Conservation (phyloP, 2,329 filamentous ascomycete genomes). For the Chaetomium strumarium region DNA sequence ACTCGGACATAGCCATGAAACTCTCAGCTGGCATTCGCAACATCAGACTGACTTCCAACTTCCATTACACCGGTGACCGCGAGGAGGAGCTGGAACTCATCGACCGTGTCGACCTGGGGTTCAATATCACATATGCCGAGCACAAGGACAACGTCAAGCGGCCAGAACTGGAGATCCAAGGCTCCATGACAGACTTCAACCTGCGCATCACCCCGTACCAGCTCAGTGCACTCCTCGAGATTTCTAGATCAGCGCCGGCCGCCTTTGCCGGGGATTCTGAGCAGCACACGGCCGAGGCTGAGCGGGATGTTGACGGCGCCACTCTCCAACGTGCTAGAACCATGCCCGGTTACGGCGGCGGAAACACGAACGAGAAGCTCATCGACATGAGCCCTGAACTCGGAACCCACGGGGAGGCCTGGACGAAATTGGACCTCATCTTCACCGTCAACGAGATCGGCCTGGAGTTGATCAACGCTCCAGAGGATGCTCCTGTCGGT, state of each 20-base stretch:
- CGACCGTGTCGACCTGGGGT: constrained; percentile 90
- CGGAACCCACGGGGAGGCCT: constrained; percentile 61
- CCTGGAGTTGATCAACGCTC: constrained; percentile 76
- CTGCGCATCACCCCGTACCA: constrained; percentile 85
- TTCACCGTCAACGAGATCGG: constrained; percentile 87
- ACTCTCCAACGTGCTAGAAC: constrained; percentile 46
- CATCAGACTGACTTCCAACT: constrained; percentile 81
- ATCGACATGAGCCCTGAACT: constrained; percentile 65
- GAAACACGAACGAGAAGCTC: constrained; percentile 35
- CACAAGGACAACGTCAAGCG: constrained; percentile 71
- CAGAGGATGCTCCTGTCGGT: constrained; percentile 70
- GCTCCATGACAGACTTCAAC: constrained; percentile 89
- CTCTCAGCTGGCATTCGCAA: constrained; percentile 88
- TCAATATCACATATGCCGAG: constrained; percentile 87
- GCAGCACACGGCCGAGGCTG: constrained; percentile 65
- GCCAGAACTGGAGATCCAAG: constrained; percentile 87
- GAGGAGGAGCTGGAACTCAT: constrained; percentile 93
- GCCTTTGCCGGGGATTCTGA: constrained; percentile 75
- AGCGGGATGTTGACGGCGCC: constrained; percentile 62
- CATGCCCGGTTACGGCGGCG: constrained; percentile 33
- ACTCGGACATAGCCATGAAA: constrained; percentile 76
- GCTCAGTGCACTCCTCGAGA: constrained; percentile 78
- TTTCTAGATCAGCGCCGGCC: constrained; percentile 80
- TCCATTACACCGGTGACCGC: constrained; percentile 67
- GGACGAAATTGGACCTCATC: constrained; percentile 89